Evolutionary conservation across 164 flowering plant genomes (phyloP).

Genomic region (Chimonanthus praecox): DNA sequence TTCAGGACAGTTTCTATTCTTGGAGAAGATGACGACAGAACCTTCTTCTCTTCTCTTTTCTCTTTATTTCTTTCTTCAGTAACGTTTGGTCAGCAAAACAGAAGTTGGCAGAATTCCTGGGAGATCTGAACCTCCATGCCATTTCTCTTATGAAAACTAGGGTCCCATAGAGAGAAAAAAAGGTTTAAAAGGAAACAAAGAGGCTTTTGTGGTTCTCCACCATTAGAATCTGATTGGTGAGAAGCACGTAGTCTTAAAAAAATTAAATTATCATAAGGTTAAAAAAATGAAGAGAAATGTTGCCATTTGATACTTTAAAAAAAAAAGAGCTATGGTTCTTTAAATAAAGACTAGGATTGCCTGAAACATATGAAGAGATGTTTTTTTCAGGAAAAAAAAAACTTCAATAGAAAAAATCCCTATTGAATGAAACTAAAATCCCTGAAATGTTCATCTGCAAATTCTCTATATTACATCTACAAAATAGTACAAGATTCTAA

Average conservation of each 20-base stretch:
- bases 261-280: not conserved
- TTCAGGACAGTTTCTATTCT: not conserved
- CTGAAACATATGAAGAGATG: not conserved
- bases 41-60: not conserved
- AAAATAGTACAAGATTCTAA: conserved; percentile 1
- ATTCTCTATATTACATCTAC: conserved; percentile 8
- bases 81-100: conserved; percentile 12
- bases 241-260: not conserved
- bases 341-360: conserved; percentile 8
- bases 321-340: conserved; percentile 5
- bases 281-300: not conserved
- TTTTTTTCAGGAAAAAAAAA: not conserved
- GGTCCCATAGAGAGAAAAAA: not conserved
- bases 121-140: not conserved
- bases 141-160: conserved; percentile 4
- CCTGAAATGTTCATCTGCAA: not conserved
- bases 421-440: not conserved
- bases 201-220: conserved; percentile 8
- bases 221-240: not conserved
- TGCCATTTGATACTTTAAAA: not conserved
- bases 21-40: conserved; percentile 9
- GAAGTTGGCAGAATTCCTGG: conserved; percentile 2
- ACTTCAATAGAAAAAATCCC: not conserved
- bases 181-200: not conserved
- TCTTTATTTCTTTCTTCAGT: conserved; percentile 1